Conservation (phyloP, 2,329 filamentous ascomycete genomes). For the Botryotinia globosa region DNA sequence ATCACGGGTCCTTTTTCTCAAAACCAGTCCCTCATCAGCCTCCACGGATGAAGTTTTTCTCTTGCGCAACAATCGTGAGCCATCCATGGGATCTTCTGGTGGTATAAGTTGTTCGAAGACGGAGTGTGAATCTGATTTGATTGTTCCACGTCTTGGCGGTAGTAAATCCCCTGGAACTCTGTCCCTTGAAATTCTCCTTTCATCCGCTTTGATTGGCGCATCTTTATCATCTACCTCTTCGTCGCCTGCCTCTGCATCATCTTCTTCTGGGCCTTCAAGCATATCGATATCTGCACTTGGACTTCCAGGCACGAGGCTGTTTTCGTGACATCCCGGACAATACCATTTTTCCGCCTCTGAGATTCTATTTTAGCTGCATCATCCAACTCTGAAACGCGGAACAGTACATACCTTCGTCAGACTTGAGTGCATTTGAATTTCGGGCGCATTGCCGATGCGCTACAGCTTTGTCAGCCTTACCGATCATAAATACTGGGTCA, state of each 20-base stretch:
- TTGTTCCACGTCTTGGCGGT: slow-evolving; percentile 62
- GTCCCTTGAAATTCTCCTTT: slow-evolving; percentile 57
- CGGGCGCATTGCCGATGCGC: slow-evolving; percentile 90
- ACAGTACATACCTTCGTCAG: slow-evolving; percentile 57
- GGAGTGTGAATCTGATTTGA: slow-evolving; percentile 69
- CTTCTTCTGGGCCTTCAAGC: slow-evolving; percentile 21
- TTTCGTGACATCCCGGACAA: slow-evolving; percentile 51
- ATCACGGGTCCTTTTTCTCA: slow-evolving; percentile 49
- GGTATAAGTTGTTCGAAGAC: slow-evolving; percentile 72
- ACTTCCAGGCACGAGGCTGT: slow-evolving; percentile 46
- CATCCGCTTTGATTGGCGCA: slow-evolving; percentile 34
- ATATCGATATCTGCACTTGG: slow-evolving; percentile 27
- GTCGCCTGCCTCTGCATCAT: not conserved
- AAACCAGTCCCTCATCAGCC: slow-evolving; percentile 51
- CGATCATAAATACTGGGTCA: slow-evolving; percentile 26
- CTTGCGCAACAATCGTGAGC: slow-evolving; percentile 75
- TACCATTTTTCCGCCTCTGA: slow-evolving; percentile 58
- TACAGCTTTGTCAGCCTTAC: slow-evolving; percentile 51
- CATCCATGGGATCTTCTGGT: slow-evolving; percentile 71
- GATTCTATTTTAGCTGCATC: slow-evolving; percentile 15
- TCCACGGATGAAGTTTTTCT: slow-evolving; percentile 74
- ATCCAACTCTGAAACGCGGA: not conserved
- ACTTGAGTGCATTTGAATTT: slow-evolving; percentile 60
- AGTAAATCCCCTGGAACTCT: slow-evolving; percentile 70
- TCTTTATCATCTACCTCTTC: slow-evolving; percentile 15